Conservation (phyloP, 257 asterid genomes). For the Ocimum tenuiflorum region DNA sequence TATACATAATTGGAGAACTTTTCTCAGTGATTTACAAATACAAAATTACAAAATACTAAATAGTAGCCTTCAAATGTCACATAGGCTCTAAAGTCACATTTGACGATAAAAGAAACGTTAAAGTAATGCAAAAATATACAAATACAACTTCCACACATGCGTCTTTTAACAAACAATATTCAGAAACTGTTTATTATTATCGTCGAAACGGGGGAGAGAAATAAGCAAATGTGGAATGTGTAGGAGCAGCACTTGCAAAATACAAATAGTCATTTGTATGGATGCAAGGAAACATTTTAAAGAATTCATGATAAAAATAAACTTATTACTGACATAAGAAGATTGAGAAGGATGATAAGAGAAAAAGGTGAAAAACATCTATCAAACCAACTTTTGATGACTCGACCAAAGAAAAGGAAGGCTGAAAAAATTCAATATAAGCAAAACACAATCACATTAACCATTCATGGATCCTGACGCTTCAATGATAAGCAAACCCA, state of each 20-base stretch:
- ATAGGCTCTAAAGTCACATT: background rate
- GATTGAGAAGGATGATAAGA: too few relatives aligned
- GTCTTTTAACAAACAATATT: background rate
- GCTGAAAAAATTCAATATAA: too few relatives aligned
- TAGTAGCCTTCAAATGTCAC: background rate
- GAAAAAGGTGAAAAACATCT: too few relatives aligned
- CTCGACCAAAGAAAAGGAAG: too few relatives aligned
- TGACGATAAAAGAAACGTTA: background rate
- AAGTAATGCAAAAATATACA: background rate
- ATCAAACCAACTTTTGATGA: too few relatives aligned
- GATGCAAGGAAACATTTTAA: background rate
- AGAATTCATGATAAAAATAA: background rate
- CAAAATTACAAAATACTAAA: background rate
- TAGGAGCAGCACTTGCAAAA: too few relatives aligned
- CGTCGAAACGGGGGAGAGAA: background rate
- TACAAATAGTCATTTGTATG: background rate
- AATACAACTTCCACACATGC: background rate
- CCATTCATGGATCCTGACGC: background rate
- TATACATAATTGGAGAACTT: background rate
- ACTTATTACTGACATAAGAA: background rate
- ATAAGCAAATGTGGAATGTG: too few relatives aligned
- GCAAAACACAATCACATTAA: too few relatives aligned
- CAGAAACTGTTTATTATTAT: too few relatives aligned
- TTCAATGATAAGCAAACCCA: background rate
- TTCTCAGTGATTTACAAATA: too few relatives aligned